phyloP scores from a whole-genome alignment of 2,329 filamentous ascomycete species.

The Pseudogymnoascus sp. region DNA sequence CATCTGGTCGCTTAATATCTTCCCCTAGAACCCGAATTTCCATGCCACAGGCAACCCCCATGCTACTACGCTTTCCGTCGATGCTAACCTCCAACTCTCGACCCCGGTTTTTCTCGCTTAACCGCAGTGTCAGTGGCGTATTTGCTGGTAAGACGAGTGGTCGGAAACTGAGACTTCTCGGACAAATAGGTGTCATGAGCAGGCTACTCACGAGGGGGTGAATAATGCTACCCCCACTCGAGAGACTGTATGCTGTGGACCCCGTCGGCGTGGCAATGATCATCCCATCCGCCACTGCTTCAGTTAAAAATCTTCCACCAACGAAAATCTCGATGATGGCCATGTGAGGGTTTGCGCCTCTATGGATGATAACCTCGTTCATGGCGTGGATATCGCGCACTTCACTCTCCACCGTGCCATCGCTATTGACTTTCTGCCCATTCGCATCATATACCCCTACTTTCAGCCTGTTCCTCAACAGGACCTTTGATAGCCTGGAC shows the following conservation, averaged over 20 bases:
- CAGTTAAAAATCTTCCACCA: constrained; percentile 80
- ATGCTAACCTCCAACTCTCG: constrained; percentile 71
- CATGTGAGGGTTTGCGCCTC: constrained; percentile 81
- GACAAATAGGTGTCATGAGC: constrained; percentile 88
- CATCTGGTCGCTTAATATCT: constrained; percentile 46
- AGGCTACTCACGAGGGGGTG: constrained; percentile 86
- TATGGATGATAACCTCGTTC: constrained; percentile 91
- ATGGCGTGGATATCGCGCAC: constrained; percentile 54
- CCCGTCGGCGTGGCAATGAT: constrained; percentile 90
- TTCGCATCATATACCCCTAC: constrained; percentile 72
- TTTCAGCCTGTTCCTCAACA: constrained; percentile 78
- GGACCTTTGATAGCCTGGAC: constrained; percentile 65
- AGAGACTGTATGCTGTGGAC: constrained; percentile 92
- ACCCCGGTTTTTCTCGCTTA: constrained; percentile 73
- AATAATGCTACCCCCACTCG: constrained; percentile 83
- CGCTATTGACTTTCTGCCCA: constrained; percentile 47
- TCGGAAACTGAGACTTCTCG: constrained; percentile 82
- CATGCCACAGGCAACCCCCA: constrained; percentile 62
- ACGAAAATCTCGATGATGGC: constrained; percentile 88
- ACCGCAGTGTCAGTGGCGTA: constrained; percentile 69
- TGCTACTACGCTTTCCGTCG: constrained; percentile 59
- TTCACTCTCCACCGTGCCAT: constrained; percentile 24
- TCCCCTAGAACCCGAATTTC: constrained; percentile 88
- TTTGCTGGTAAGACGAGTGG: constrained; percentile 83
- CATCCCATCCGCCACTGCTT: constrained; percentile 91